Percentiles rank a stretch among this genome's conserved stretches.
Conservation (phyloP, 1,284 basidiomycete genomes). For the Heterobasidion annosum region DNA sequence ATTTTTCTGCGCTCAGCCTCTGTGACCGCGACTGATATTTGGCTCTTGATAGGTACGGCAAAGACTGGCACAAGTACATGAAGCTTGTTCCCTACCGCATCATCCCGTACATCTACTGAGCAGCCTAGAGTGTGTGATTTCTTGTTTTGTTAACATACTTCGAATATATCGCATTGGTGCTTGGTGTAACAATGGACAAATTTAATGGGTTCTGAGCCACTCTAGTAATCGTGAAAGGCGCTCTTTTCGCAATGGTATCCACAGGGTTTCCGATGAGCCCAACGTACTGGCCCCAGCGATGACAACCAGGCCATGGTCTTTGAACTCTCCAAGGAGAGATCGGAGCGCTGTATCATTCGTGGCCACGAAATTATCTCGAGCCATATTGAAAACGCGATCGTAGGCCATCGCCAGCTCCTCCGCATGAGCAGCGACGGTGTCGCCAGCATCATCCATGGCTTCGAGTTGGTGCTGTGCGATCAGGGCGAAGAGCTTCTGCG, state of each 20-base stretch:
- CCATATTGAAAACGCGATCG: constrained; percentile 53
- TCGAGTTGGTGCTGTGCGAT: constrained; percentile 56
- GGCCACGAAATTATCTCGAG: constrained; percentile 77
- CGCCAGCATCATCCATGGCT: constrained; percentile 34
- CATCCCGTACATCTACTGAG: constrained; percentile 77
- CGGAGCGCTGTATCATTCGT: constrained; percentile 79
- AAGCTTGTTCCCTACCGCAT: constrained; percentile 82
- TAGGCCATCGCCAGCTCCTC: constrained; percentile 52
- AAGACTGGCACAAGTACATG: constrained; percentile 88
- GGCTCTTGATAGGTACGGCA: constrained; percentile 40
- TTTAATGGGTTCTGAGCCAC: constrained; percentile 13
- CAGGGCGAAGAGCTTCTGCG: constrained; percentile 69
- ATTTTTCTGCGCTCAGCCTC: constrained; percentile 1
- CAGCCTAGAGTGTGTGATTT: not conserved
- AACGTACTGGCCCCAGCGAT: constrained; percentile 31
- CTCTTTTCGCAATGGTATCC: constrained; percentile 79
- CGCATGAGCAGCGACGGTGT: constrained; percentile 10
- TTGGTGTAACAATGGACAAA: not conserved
- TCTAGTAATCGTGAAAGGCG: constrained; percentile 30
- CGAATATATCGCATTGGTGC: not conserved
- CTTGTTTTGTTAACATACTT: not conserved
- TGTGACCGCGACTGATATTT: constrained; percentile 1
- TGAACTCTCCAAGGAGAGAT: constrained; percentile 79
- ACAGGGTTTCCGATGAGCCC: constrained; percentile 51
- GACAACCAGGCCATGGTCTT: constrained; percentile 79